phyloP scores from a whole-genome alignment of 2,329 filamentous ascomycete genomes.

The Alternaria consortialis region DNA sequence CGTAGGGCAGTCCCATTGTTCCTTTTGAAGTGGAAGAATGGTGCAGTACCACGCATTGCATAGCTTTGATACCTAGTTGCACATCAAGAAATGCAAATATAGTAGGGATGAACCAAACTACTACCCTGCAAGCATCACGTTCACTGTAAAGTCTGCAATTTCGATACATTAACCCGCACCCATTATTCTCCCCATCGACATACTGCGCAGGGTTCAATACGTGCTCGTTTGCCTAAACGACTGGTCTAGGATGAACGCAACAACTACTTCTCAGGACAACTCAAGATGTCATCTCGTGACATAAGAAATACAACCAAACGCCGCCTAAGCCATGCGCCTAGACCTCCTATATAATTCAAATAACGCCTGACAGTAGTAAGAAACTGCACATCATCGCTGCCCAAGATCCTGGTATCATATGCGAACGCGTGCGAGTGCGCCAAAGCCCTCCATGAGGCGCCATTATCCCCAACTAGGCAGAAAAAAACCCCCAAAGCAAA shows the following conservation, averaged over 20 bases:
- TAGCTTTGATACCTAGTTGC: not conserved
- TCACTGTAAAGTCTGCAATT: not conserved
- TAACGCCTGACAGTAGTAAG: not conserved
- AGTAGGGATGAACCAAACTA: not conserved
- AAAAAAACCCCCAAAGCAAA: not conserved
- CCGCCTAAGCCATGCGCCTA: not conserved
- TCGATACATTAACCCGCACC: not conserved
- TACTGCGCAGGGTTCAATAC: not conserved
- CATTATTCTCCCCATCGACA: not conserved
- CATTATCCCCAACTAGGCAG: not conserved
- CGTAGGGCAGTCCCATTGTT: not conserved
- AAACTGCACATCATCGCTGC: not conserved
- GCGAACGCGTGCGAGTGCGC: slow-evolving; percentile 23
- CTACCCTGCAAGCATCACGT: not conserved
- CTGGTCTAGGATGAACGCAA: not conserved
- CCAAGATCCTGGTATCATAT: slow-evolving; percentile 33
- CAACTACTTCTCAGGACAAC: not conserved
- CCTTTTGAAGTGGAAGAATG: not conserved
- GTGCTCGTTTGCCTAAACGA: not conserved
- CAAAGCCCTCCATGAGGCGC: slow-evolving; percentile 2
- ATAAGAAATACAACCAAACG: not conserved
- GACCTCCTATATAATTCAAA: not conserved
- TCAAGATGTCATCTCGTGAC: not conserved
- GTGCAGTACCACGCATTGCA: not conserved
- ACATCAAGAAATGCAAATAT: not conserved